A percentile compares a stretch with the other conserved stretches of the same genome.
phyloP scores from a whole-genome alignment of 164 flowering plant species.

The Annona squamosa region DNA sequence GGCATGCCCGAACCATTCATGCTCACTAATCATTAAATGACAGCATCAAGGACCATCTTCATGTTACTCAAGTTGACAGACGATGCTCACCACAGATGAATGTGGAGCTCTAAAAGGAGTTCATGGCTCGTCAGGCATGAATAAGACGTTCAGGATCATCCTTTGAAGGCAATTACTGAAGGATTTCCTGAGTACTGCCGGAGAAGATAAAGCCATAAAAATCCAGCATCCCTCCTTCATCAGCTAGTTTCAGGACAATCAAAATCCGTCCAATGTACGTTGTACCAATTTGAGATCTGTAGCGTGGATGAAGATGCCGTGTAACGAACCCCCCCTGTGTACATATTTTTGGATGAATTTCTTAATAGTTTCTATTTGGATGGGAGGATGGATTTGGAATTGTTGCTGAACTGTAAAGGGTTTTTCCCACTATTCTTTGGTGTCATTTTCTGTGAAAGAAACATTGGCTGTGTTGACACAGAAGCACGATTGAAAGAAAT shows the following conservation, averaged over 20 bases:
- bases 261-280: neutral
- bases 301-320: neutral
- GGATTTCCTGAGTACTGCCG: too few relatives aligned
- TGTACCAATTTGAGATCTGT: neutral
- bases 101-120: neutral
- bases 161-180: neutral
- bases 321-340: neutral
- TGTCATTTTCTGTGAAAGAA: neutral
- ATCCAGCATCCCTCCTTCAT: too few relatives aligned
- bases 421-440: neutral
- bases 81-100: neutral
- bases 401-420: constrained; percentile 1
- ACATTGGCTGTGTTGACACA: neutral
- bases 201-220: too few relatives aligned
- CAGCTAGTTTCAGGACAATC: neutral
- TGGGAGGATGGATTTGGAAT: neutral
- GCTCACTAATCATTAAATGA: neutral
- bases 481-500: neutral
- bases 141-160: neutral
- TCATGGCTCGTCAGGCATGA: neutral
- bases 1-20: neutral
- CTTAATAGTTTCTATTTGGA: neutral
- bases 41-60: neutral
- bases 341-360: neutral
- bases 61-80: neutral